Evolutionary conservation across 2,329 filamentous ascomycete genomes (phyloP), one percentile per base, ranked within the genome.

Genomic region (Simplicillium aogashimaense): DNA sequence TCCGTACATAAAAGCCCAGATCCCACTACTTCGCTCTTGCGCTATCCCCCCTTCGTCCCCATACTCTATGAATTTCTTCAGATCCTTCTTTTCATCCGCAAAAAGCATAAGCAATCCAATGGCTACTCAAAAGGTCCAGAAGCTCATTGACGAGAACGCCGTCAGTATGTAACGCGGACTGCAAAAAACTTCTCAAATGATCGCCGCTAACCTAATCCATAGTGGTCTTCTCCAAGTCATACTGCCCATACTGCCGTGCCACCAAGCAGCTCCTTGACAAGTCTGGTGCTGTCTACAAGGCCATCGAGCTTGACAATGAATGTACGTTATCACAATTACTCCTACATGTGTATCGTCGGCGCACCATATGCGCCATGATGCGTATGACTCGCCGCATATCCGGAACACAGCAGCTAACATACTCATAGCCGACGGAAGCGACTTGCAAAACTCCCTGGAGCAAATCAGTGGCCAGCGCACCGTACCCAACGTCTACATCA

Each of bases 161-260:
- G 88, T 95, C 63, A 81, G 83, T 86, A 71, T 41, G 81, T 58
- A 7, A 31, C 15, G 7, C 7, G n/a, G n/a, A 16, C 34, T 6
- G 6, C 14, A 13, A 35, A 35, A 40, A 29, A 10, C 37, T 39
- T 4, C 33, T 31, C 36, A 14, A 34, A 28, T 33, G 31, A 29
- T 35, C 8, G 11, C 17, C 15, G 29, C 10, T 11, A 12, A 13
- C 14, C 20, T 17, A 6, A 37, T 17, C 15, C 17, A 30, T 42
- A 86, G 85, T 92, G 54, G 86, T 98, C 60, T 98, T 98, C 76
- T 89, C 83, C 66, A 98, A 98, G 72, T 86, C 83, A 13, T 95
- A 87, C 70, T 98, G 92, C 76, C 88, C 89, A 11, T 94, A 94
- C 76, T 97, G 90, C 75, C 73, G 67, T 43, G 72, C 80, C 44